A percentile compares a stretch with the other conserved stretches of the same genome.
Evolutionary conservation across 2,329 filamentous ascomycete species (phyloP).

Genomic region (Parastagonospora nodorum): DNA sequence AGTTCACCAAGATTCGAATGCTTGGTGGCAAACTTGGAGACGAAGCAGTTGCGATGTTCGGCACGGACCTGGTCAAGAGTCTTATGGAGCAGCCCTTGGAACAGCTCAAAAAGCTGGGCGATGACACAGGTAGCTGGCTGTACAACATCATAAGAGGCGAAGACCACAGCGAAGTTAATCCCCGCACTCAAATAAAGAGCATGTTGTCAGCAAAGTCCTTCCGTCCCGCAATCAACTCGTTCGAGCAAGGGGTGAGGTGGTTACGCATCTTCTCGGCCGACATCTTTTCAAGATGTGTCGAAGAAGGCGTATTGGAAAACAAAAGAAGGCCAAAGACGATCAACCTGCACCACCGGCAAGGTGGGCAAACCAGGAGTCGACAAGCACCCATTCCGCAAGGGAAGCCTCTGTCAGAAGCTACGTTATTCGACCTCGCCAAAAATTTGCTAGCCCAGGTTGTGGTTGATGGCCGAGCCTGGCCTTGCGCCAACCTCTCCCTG

Average conservation of each 20-base stretch:
- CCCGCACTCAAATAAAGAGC: conserved; percentile 90
- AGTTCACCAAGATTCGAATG: conserved; percentile 93
- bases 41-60: conserved; percentile 79
- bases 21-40: conserved; percentile 95
- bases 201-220: conserved; percentile 98
- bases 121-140: conserved; percentile 85
- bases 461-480: conserved; percentile 80
- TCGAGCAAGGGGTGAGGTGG: conserved; percentile 83
- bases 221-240: conserved; percentile 76
- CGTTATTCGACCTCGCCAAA: conserved; percentile 76
- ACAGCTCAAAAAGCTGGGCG: conserved; percentile 76
- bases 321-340: conserved; percentile 85
- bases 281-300: conserved; percentile 85
- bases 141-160: conserved; percentile 84
- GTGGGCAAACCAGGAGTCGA: conserved; percentile 73
- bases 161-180: conserved; percentile 86
- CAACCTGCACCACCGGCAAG: conserved; percentile 80
- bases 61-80: conserved; percentile 78
- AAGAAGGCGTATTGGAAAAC: conserved; percentile 88
- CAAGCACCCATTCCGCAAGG: conserved; percentile 78
- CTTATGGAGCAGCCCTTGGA: conserved; percentile 74
- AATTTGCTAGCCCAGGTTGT: conserved; percentile 78
- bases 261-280: conserved; percentile 89
- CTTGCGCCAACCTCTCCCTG: conserved; percentile 86
- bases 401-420: conserved; percentile 71